These are phyloP conservation scores for Claviceps arundinis DNA, from an alignment of 2,329 filamentous ascomycete species.

Conservation along the genomic window DNA sequence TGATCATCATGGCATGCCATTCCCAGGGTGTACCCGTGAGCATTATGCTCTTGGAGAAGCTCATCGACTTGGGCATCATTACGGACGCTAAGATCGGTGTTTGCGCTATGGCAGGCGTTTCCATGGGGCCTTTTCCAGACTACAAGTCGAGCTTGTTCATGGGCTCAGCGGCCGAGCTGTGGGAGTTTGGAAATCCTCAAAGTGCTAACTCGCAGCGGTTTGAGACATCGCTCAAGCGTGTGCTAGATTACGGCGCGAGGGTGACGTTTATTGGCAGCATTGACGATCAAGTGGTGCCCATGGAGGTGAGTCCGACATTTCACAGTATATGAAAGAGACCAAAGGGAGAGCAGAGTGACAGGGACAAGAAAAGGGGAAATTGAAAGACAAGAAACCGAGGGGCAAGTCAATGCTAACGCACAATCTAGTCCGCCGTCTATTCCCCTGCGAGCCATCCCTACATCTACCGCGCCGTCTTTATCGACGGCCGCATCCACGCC, in stretches of 20 bases:
- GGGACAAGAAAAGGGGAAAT: not conserved
- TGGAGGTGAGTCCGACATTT: slow-evolving; percentile 48
- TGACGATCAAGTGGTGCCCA: slow-evolving; percentile 87
- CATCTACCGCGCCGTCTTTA: slow-evolving; percentile 89
- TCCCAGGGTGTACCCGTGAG: slow-evolving; percentile 92
- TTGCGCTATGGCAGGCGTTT: slow-evolving; percentile 84
- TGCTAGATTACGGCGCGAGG: slow-evolving; percentile 65
- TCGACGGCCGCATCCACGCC: slow-evolving; percentile 82
- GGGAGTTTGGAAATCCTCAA: slow-evolving; percentile 76
- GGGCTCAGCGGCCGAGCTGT: slow-evolving; percentile 83
- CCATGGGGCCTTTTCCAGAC: slow-evolving; percentile 81
- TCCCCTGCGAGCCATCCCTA: slow-evolving; percentile 79
- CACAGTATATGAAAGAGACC: too few species aligned
- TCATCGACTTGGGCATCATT: slow-evolving; percentile 81
- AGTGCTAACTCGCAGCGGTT: slow-evolving; percentile 77
- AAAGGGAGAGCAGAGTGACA: not conserved
- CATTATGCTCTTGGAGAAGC: slow-evolving; percentile 81
- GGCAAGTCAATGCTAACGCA: not conserved
- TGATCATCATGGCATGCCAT: slow-evolving; percentile 85
- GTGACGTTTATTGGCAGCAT: slow-evolving; percentile 88
- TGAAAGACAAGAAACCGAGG: not conserved
- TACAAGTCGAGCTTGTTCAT: slow-evolving; percentile 84
- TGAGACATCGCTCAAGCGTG: slow-evolving; percentile 57
- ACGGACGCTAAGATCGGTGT: slow-evolving; percentile 66
- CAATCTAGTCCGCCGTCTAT: slow-evolving; percentile 63